A percentile compares a stretch with the other conserved stretches of the same genome.
These are phyloP conservation scores for Hyphopichia pseudoburtonii DNA, from an alignment of 1,139 yeast genomes.

Conservation along the genomic window DNA sequence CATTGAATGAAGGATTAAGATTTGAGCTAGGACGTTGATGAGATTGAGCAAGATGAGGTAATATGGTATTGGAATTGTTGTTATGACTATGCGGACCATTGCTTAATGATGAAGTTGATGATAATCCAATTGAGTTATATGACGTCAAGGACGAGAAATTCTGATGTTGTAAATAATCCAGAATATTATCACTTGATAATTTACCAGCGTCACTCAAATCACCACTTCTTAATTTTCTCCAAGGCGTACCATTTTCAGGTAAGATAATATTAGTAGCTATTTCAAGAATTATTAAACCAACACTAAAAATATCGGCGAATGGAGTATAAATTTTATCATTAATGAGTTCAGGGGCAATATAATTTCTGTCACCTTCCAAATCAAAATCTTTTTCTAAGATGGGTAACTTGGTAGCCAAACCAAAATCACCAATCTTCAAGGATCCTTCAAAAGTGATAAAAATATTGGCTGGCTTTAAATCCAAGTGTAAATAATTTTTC, in stretches of 20 bases:
- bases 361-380: slow-evolving; percentile 95
- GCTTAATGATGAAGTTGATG: slow-evolving; percentile 8
- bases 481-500: slow-evolving; percentile 76
- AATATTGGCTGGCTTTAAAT: slow-evolving; percentile 91
- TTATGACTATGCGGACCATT: not conserved
- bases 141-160: slow-evolving; percentile 38
- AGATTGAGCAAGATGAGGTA: not conserved
- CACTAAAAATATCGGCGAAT: slow-evolving; percentile 91
- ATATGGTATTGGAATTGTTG: not conserved
- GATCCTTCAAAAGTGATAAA: slow-evolving; percentile 94
- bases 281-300: slow-evolving; percentile 90
- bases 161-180: slow-evolving; percentile 44
- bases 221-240: slow-evolving; percentile 96
- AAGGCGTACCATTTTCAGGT: slow-evolving; percentile 95
- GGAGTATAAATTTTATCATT: slow-evolving; percentile 81
- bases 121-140: slow-evolving; percentile 19
- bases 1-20: slow-evolving; percentile 4
- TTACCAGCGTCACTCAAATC: slow-evolving; percentile 95
- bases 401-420: slow-evolving; percentile 56
- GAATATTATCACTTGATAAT: slow-evolving; percentile 57
- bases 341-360: slow-evolving; percentile 95
- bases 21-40: slow-evolving; percentile 1
- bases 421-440: slow-evolving; percentile 82
- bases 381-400: slow-evolving; percentile 64
- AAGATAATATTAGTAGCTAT: slow-evolving; percentile 93